These are phyloP conservation scores for Paraconiothyrium brasiliense DNA, from an alignment of 2,329 filamentous ascomycete species.

Conservation along the genomic window DNA sequence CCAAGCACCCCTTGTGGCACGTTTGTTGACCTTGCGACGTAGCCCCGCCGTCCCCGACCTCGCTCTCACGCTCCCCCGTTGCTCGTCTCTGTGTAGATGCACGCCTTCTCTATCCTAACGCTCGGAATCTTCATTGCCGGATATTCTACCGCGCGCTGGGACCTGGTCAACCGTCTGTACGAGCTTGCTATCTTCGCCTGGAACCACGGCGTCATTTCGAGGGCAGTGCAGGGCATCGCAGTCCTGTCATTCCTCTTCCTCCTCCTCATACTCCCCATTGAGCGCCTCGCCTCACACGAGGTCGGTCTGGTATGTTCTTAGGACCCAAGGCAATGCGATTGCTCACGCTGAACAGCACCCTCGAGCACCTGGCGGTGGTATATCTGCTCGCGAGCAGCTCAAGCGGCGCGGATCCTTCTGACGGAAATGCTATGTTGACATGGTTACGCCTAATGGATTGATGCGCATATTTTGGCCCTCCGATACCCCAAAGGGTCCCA, in stretches of 20 bases:
- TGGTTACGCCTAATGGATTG: slow-evolving; percentile 78
- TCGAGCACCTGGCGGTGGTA: slow-evolving; percentile 76
- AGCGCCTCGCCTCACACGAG: slow-evolving; percentile 82
- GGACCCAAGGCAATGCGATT: not conserved
- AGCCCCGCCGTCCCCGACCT: not conserved
- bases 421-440: slow-evolving; percentile 64
- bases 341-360: slow-evolving; percentile 72
- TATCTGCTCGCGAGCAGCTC: slow-evolving; percentile 95
- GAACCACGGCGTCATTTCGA: slow-evolving; percentile 95
- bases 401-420: slow-evolving; percentile 94
- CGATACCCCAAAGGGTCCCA: slow-evolving; percentile 77
- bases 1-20: not conserved
- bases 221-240: slow-evolving; percentile 85
- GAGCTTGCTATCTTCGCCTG: slow-evolving; percentile 97
- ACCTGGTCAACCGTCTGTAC: slow-evolving; percentile 95
- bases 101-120: slow-evolving; percentile 95
- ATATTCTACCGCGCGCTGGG: slow-evolving; percentile 99
- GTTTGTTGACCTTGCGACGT: not conserved
- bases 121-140: slow-evolving; percentile 99
- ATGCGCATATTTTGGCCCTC: slow-evolving; percentile 99
- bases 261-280: slow-evolving; percentile 82
- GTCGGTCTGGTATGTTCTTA: slow-evolving; percentile 73
- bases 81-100: slow-evolving; percentile 71
- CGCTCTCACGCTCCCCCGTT: not conserved
- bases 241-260: slow-evolving; percentile 86